phyloP scores from a whole-genome alignment of 345 rosid genomes.

The Microcos paniculata region DNA sequence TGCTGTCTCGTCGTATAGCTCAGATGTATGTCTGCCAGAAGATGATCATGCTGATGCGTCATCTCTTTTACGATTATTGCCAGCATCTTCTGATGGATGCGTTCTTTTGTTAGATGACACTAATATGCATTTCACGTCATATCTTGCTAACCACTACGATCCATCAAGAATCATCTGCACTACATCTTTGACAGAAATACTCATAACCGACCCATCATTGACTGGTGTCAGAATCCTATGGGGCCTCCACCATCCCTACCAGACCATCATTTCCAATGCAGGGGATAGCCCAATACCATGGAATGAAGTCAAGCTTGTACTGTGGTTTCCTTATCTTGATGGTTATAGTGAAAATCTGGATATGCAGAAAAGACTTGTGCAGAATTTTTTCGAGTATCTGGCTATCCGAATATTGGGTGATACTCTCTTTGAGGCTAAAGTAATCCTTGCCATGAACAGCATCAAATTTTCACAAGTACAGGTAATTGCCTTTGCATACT shows the following conservation, averaged over 20 bases:
- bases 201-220: slow-evolving; percentile 38
- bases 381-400: slow-evolving; percentile 68
- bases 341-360: slow-evolving; percentile 46
- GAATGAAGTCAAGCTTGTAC: slow-evolving; percentile 57
- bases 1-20: slow-evolving; percentile 28
- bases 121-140: slow-evolving; percentile 58
- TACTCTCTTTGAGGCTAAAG: slow-evolving; percentile 42
- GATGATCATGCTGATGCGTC: slow-evolving; percentile 41
- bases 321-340: slow-evolving; percentile 73
- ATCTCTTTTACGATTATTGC: slow-evolving; percentile 51
- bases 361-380: slow-evolving; percentile 45
- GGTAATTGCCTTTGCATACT: slow-evolving; percentile 36
- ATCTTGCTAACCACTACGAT: slow-evolving; percentile 50
- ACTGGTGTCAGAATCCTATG: slow-evolving; percentile 52
- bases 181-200: slow-evolving; percentile 48
- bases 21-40: slow-evolving; percentile 55
- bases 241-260: slow-evolving; percentile 67
- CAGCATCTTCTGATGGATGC: slow-evolving; percentile 45
- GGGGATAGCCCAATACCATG: slow-evolving; percentile 58
- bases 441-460: slow-evolving; percentile 77
- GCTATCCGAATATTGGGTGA: slow-evolving; percentile 69
- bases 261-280: slow-evolving; percentile 53
- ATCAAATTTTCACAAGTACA: slow-evolving; percentile 65
- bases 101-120: slow-evolving; percentile 73
- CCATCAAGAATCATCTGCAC: slow-evolving; percentile 60